Percentiles rank a stretch among this genome's conserved stretches.
phyloP scores from a whole-genome alignment of 768 basidiomycete species.

The Pisolithus tinctorius region DNA sequence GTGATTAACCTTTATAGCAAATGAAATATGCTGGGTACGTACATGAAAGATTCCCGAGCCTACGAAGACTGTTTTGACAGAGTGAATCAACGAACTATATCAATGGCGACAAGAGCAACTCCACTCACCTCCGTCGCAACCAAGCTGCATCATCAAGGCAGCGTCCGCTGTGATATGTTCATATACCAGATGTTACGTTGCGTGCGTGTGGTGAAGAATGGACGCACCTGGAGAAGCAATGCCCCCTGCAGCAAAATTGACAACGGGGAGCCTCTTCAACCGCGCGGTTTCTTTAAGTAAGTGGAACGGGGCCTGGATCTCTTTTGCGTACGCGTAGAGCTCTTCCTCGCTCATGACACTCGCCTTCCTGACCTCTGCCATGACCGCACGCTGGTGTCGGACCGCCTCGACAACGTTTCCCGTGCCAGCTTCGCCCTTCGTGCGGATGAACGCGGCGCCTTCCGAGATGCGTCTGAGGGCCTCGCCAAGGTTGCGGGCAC shows the following conservation, averaged over 20 bases:
- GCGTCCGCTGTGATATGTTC: constrained; percentile 62
- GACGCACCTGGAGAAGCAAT: constrained; percentile 79
- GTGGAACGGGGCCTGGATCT: constrained; percentile 90
- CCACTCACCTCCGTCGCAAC: constrained; percentile 85
- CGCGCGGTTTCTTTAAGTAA: constrained; percentile 94
- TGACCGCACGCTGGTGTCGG: constrained; percentile 80
- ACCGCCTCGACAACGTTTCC: constrained; percentile 94
- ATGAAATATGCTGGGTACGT: constrained; percentile 21
- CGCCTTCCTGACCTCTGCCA: constrained; percentile 77
- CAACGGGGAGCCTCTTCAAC: constrained; percentile 87
- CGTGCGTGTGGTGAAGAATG: background rate
- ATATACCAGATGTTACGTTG: background rate
- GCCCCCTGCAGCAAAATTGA: constrained; percentile 95
- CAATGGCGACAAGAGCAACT: background rate
- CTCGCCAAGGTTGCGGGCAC: constrained; percentile 91
- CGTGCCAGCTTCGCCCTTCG: constrained; percentile 89
- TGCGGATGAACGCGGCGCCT: constrained; percentile 97
- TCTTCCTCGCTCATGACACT: constrained; percentile 92
- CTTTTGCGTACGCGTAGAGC: constrained; percentile 88
- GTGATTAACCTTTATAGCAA: background rate
- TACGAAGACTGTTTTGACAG: constrained; percentile 71
- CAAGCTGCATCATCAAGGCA: constrained; percentile 98
- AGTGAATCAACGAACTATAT: background rate
- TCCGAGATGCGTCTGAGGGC: constrained; percentile 94
- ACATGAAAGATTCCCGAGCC: constrained; percentile 97